Percentiles rank a stretch among this genome's conserved stretches.
phyloP scores from a whole-genome alignment of 1,139 yeast species.

The Yamadazyma membranifaciens region DNA sequence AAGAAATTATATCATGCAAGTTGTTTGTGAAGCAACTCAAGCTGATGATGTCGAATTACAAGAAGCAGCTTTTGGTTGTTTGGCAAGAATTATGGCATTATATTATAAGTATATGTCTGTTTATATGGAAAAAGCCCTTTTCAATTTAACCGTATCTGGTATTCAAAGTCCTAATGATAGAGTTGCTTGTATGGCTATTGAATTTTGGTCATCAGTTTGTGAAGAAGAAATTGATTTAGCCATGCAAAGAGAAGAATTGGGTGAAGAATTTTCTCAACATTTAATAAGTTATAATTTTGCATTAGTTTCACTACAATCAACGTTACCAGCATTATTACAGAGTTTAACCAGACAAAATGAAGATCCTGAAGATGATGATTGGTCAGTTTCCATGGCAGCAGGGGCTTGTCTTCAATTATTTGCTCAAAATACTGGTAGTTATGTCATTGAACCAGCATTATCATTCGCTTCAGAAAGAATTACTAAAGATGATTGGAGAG shows the following conservation, averaged over 20 bases:
- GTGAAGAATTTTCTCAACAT: conserved; percentile 32
- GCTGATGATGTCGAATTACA: conserved; percentile 79
- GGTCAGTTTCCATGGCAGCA: conserved; percentile 99
- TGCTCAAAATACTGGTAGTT: conserved; percentile 86
- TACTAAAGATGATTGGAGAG: conserved; percentile 64
- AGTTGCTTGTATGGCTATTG: conserved; percentile 98
- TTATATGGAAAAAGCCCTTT: conserved; percentile 96
- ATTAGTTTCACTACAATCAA: conserved; percentile 75
- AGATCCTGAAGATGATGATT: conserved; percentile 90
- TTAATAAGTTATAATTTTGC: conserved; percentile 71
- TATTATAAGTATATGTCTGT: conserved; percentile 89
- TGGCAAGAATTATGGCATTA: conserved; percentile 86
- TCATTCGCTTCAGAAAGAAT: conserved; percentile 79
- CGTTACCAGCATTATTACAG: conserved; percentile 79
- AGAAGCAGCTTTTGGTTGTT: conserved; percentile 94
- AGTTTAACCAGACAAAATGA: conserved; percentile 87
- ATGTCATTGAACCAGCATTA: conserved; percentile 81
- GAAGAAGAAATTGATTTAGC: conserved; percentile 90
- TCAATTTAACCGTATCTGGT: conserved; percentile 84
- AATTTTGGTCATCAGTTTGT: conserved; percentile 97
- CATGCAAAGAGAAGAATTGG: conserved; percentile 60
- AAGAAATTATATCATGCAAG: conserved; percentile 96
- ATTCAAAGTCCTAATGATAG: conserved; percentile 85
- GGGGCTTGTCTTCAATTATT: conserved; percentile 94
- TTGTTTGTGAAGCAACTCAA: conserved; percentile 97